These are phyloP conservation scores for Metschnikowia rubicola DNA, from an alignment of 805 yeast species.

Conservation along the genomic window DNA sequence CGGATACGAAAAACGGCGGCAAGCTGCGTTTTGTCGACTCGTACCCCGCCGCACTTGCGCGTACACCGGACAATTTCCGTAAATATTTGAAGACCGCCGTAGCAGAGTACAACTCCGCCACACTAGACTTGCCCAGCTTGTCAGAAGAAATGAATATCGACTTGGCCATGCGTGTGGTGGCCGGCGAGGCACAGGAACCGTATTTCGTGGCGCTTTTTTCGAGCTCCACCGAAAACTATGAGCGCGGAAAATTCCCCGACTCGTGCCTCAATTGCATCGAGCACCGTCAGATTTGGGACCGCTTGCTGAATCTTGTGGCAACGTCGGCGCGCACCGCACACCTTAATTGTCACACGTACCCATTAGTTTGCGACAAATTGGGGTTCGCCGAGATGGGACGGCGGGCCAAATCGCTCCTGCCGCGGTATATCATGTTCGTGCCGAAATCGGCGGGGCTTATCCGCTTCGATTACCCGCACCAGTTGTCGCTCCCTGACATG, in stretches of 20 bases:
- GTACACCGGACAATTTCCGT: conserved; percentile 48
- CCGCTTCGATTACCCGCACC: conserved; percentile 43
- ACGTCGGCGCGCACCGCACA: conserved; percentile 46
- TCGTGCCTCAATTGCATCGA: conserved; percentile 49
- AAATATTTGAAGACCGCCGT: conserved; percentile 55
- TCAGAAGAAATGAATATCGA: conserved; percentile 39
- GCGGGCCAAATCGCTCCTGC: conserved; percentile 20
- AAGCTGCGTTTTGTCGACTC: conserved; percentile 33
- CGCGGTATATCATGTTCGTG: conserved; percentile 49
- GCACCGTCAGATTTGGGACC: conserved; percentile 56
- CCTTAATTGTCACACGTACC: conserved; percentile 54
- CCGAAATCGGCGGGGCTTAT: conserved; percentile 48
- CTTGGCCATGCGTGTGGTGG: conserved; percentile 45
- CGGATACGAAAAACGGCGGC: conserved; percentile 34
- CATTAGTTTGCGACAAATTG: conserved; percentile 49
- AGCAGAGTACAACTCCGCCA: conserved; percentile 40
- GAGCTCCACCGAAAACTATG: conserved; percentile 40
- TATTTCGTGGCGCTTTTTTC: conserved; percentile 68
- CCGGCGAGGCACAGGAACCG: conserved; percentile 49
- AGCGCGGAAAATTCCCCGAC: conserved; percentile 33
- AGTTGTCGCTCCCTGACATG: conserved; percentile 24
- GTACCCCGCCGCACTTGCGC: conserved; percentile 45
- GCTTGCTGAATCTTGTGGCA: conserved; percentile 47
- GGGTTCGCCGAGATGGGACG: conserved; percentile 38
- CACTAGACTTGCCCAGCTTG: conserved; percentile 37